Conservation (phyloP, 768 basidiomycete genomes). For the Boletus pseudopeckii region DNA sequence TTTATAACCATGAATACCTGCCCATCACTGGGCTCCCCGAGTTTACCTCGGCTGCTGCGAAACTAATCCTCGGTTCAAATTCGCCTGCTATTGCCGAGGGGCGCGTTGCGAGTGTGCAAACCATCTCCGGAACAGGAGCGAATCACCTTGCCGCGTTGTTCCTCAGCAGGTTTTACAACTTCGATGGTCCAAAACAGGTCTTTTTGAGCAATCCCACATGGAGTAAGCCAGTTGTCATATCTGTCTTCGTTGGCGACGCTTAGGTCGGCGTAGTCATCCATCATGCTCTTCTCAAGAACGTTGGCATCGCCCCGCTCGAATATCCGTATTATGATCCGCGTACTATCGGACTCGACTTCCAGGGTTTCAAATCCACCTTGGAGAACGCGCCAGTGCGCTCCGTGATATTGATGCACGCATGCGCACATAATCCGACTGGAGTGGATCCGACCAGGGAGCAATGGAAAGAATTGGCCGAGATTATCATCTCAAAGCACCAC, state of each 20-base stretch:
- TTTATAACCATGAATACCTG: constrained; percentile 88
- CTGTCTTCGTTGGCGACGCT: constrained; percentile 1
- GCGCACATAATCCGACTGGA: constrained; percentile 96
- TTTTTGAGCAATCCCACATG: constrained; percentile 94
- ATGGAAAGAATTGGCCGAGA: constrained; percentile 74
- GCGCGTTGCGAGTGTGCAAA: constrained; percentile 80
- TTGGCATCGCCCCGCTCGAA: constrained; percentile 79
- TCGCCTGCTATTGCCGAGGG: constrained; percentile 68
- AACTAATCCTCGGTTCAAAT: constrained; percentile 72
- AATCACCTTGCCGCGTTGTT: constrained; percentile 92
- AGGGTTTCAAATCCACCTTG: constrained; percentile 60
- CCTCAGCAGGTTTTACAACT: constrained; percentile 76
- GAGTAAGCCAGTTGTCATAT: constrained; percentile 51
- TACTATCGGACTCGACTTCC: constrained; percentile 83
- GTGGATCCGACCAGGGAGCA: constrained; percentile 89
- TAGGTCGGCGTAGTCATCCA: constrained; percentile 63
- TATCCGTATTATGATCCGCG: constrained; percentile 94
- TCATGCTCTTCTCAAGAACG: constrained; percentile 85
- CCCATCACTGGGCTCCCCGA: constrained; percentile 85
- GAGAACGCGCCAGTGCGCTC: constrained; percentile 68
- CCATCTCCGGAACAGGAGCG: constrained; percentile 94
- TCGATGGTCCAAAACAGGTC: constrained; percentile 60
- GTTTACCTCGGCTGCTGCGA: constrained; percentile 79
- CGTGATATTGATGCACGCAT: constrained; percentile 88
- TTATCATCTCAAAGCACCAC: constrained; percentile 70